Evolutionary conservation across 2,329 filamentous ascomycete species (phyloP).

Genomic region (Fusarium keratoplasticum): DNA sequence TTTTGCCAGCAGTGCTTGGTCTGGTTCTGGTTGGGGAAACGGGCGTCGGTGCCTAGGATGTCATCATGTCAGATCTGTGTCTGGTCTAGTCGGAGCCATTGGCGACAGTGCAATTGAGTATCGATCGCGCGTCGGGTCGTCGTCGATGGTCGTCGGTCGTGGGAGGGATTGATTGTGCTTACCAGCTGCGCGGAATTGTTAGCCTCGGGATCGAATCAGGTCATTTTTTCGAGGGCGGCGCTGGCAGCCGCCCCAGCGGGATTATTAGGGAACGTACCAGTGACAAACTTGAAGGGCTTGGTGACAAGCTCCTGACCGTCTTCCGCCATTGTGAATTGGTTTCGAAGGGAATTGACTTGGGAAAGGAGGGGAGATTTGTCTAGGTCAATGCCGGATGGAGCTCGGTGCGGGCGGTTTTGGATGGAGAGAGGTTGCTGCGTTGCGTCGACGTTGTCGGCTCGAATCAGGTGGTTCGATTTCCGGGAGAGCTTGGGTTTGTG

Average conservation of each 20-base stretch:
- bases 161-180: conserved; percentile 45
- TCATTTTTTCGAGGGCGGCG: conserved; percentile 46
- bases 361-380: conserved; percentile 37
- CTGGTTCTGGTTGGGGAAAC: conserved; percentile 98
- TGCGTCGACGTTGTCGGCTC: conserved; percentile 51
- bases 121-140: conserved; percentile 37
- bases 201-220: conserved; percentile 54
- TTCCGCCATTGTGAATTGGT: conserved; percentile 82
- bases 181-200: conserved; percentile 59
- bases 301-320: conserved; percentile 79
- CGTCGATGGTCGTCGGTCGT: conserved; percentile 26
- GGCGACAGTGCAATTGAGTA: conserved; percentile 41
- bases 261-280: conserved; percentile 75
- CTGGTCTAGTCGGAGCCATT: conserved; percentile 6
- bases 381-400: conserved; percentile 51
- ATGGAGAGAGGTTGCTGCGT: conserved; percentile 49
- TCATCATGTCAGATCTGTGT: conserved; percentile 30
- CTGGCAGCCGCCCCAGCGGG: conserved; percentile 47
- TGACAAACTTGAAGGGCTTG: conserved; percentile 99
- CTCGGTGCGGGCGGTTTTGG: conserved; percentile 40
- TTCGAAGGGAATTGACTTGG: conserved; percentile 37
- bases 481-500: conserved; percentile 47
- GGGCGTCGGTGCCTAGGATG: conserved; percentile 89
- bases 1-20: conserved; percentile 99
- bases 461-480: conserved; percentile 57